Percentiles rank a stretch among this genome's conserved stretches.
phyloP scores from a whole-genome alignment of 2,329 filamentous ascomycete species.

The Arthrinium phaeospermum region DNA sequence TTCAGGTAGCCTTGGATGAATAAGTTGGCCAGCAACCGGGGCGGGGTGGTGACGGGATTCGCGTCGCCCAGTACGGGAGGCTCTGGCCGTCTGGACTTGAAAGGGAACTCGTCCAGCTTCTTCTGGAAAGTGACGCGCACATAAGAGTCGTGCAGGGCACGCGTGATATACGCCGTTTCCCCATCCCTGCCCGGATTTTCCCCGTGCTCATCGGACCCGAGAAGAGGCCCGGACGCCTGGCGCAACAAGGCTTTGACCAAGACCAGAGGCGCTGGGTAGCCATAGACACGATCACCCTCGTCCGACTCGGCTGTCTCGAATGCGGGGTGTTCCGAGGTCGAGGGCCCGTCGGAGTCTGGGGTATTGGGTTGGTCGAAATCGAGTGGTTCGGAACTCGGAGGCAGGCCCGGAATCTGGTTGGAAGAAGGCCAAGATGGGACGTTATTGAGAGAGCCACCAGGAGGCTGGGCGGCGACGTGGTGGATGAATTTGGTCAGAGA shows the following conservation, averaged over 20 bases:
- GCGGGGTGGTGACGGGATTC: constrained; percentile 25
- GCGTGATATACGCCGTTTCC: not conserved
- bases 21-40: constrained; percentile 26
- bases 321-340: not conserved
- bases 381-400: not conserved
- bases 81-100: constrained; percentile 22
- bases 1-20: constrained; percentile 29
- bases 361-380: not conserved
- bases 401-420: not conserved
- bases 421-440: not conserved
- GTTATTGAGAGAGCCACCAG: not conserved
- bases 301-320: constrained; percentile 25
- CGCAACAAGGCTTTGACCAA: constrained; percentile 27
- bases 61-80: not conserved
- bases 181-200: not conserved
- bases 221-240: constrained; percentile 20
- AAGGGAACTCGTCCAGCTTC: constrained; percentile 27
- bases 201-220: not conserved
- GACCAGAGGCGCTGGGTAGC: constrained; percentile 29
- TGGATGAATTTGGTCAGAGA: constrained; percentile 25
- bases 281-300: constrained; percentile 29
- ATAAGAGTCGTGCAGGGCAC: constrained; percentile 17
- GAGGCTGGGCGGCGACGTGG: constrained; percentile 25
- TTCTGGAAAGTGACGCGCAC: constrained; percentile 22
- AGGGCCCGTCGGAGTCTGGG: not conserved